Conservation (phyloP, 495 filamentous ascomycete species). For the Neurospora sp. region DNA sequence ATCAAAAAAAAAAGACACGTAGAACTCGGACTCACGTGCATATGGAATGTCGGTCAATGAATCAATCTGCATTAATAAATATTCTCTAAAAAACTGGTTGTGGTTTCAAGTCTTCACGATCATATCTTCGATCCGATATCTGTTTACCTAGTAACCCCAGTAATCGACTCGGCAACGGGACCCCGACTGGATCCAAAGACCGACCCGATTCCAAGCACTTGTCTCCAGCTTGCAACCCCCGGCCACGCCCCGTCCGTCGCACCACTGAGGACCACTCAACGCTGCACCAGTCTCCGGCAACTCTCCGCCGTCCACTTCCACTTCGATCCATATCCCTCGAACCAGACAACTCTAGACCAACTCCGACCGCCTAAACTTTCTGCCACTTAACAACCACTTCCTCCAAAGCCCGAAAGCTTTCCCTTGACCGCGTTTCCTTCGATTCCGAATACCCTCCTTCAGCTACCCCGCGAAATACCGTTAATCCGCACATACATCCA, state of each 20-base stretch:
- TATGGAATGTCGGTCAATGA: neutral
- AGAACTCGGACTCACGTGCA: neutral
- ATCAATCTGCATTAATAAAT: neutral
- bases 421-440: neutral
- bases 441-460: neutral
- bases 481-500: conserved; percentile 2
- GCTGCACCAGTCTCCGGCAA: neutral
- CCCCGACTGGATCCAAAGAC: neutral
- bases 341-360: neutral
- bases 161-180: neutral
- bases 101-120: neutral
- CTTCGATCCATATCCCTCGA: neutral
- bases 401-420: neutral
- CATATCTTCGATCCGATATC: neutral
- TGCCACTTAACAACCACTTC: neutral
- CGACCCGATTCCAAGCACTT: neutral
- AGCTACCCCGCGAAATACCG: neutral
- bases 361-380: neutral
- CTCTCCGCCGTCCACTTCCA: neutral
- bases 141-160: neutral
- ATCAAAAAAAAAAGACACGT: neutral
- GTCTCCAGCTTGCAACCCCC: neutral
- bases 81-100: neutral
- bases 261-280: neutral
- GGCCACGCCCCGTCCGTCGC: neutral